Evolutionary conservation across 1,139 yeast species (phyloP), one percentile per base, ranked within the genome.

Genomic region (Pichia sp.): DNA sequence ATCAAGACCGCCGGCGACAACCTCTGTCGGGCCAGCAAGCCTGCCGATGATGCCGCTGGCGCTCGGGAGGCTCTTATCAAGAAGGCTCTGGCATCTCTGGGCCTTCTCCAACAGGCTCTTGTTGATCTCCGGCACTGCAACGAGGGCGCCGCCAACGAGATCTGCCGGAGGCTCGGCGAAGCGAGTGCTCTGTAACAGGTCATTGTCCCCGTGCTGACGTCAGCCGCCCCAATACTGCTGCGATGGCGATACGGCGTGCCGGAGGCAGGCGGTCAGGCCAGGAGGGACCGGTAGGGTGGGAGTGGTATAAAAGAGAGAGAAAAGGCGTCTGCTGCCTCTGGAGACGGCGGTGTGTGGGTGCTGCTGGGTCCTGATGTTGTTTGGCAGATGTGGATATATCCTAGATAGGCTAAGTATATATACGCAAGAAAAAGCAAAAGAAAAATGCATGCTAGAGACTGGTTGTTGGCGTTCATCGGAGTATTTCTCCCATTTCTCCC

Each of bases 401-500:
- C 29, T 26, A 26, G 29, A 26, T 26, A 26, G 29, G 29, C 29
- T 26, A 5, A 26, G 29, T 36, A 13, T 36, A 13, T 15, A 36
- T 36, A 36, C 41, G 16, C 41, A 36, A 36, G n/a, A 13, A 11
- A 42, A 42, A 23, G 40, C 26, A 26, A 5, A 26, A 5, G 8
- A 51, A 56, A 34, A 46, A 82, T 81, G 87, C 86, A 81, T 62
- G 81, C 87, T 45, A 80, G 80, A 69, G 96, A 89, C 71, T 85
- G 93, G 87, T 76, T 89, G 61, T 72, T 88, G 61, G 95, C 89
- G 30, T 75, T 89, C 53, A 68, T 89, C 55, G 92, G 95, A n/a
- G 79, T 89, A 59, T 82, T 89, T 66, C 66, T 88, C 52, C 97
- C 97, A 5, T 95, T 95, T 5, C 73, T 89, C 38, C 92, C 96